phyloP scores from a whole-genome alignment of 495 filamentous ascomycete species.

The Daldinia vernicosa region DNA sequence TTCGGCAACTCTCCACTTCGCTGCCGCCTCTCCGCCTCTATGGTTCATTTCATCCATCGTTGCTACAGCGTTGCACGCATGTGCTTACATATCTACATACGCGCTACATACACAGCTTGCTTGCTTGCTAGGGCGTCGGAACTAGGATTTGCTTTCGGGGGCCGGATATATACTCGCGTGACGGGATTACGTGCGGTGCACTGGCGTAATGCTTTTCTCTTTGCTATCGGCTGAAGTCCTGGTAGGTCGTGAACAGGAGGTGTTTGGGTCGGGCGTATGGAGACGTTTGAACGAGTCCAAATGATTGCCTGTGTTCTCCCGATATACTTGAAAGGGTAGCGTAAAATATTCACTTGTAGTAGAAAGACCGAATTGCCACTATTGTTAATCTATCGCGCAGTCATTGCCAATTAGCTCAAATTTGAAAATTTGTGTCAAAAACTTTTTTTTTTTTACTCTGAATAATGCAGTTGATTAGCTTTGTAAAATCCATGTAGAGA shows the following conservation, averaged over 20 bases:
- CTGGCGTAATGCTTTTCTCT: not conserved
- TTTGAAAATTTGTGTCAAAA: not conserved
- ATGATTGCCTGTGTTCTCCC: not conserved
- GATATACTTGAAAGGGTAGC: not conserved
- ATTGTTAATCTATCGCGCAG: not conserved
- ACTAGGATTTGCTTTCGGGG: not conserved
- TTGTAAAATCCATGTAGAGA: not conserved
- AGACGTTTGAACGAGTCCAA: not conserved
- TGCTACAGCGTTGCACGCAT: not conserved
- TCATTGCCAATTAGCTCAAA: not conserved
- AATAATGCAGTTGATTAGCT: not conserved
- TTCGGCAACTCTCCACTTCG: not conserved
- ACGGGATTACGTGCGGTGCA: not conserved
- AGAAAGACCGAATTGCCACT: not conserved
- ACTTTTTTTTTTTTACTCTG: not conserved
- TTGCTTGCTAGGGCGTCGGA: not conserved
- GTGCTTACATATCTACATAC: not conserved
- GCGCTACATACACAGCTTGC: not conserved
- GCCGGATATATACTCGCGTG: not conserved
- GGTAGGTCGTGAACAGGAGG: not conserved
- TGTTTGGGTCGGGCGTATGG: not conserved
- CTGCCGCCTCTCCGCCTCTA: not conserved
- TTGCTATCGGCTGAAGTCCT: not conserved
- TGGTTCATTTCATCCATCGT: not conserved
- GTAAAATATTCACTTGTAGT: not conserved